Percentiles rank a stretch among this genome's conserved stretches.
These are phyloP conservation scores for Orbilia ellipsospora DNA, from an alignment of 2,329 filamentous ascomycete species.

Conservation along the genomic window DNA sequence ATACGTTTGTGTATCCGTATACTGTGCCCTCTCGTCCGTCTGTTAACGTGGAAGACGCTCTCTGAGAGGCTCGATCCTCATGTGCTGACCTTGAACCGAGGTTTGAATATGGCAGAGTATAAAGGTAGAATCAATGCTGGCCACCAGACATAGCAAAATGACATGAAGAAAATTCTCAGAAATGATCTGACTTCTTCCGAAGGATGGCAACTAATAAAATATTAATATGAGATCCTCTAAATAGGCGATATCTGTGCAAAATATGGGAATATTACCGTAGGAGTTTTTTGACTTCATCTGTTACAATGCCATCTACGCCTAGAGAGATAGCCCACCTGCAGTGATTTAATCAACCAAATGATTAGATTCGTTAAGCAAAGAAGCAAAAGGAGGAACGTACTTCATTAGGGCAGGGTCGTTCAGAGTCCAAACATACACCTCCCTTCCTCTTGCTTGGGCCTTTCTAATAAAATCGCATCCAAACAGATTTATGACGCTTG, in stretches of 20 bases:
- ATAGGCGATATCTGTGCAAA: too few relatives aligned
- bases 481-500: constrained; percentile 74
- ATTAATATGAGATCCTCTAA: too few relatives aligned
- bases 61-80: background rate
- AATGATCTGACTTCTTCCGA: constrained; percentile 30
- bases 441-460: constrained; percentile 68
- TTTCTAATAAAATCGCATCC: constrained; percentile 75
- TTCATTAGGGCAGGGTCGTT: constrained; percentile 83
- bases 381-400: constrained; percentile 68
- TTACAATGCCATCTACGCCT: constrained; percentile 81
- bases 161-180: constrained; percentile 22
- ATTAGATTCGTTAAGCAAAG: background rate
- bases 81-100: constrained; percentile 33
- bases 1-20: too few relatives aligned
- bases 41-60: too few relatives aligned
- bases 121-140: constrained; percentile 40
- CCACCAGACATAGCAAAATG: constrained; percentile 46
- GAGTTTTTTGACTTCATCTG: constrained; percentile 76
- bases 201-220: constrained; percentile 7
- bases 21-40: too few relatives aligned
- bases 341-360: background rate
- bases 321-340: constrained; percentile 46
- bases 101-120: constrained; percentile 46
- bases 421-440: constrained; percentile 85
- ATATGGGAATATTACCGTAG: constrained; percentile 17